Percentiles rank a stretch among this genome's conserved stretches.
These are phyloP conservation scores for Aspergillus sp. DNA, from an alignment of 2,329 filamentous ascomycete species.

Conservation along the genomic window DNA sequence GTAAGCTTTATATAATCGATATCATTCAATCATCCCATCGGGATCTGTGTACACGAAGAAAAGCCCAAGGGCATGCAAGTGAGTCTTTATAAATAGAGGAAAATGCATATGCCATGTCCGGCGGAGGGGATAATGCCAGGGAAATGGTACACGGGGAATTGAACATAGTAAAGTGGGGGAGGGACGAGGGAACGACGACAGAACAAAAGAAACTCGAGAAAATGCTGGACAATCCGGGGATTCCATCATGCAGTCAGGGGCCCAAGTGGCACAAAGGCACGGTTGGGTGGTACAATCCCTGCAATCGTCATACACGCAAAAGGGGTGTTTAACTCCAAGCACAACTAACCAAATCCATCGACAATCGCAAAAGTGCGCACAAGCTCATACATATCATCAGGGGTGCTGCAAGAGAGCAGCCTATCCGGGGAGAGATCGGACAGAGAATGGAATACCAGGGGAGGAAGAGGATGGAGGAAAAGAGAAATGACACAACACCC, in stretches of 20 bases:
- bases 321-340: constrained; percentile 23
- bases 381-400: constrained; percentile 40
- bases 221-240: constrained; percentile 5
- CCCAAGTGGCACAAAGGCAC: constrained; percentile 6
- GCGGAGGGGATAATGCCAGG: not conserved
- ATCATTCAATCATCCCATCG: constrained; percentile 7
- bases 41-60: constrained; percentile 8
- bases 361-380: constrained; percentile 32
- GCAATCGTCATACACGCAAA: constrained; percentile 21
- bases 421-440: constrained; percentile 4
- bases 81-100: constrained; percentile 7
- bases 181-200: not conserved
- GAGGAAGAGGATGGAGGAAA: not conserved
- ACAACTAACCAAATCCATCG: constrained; percentile 24
- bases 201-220: constrained; percentile 3
- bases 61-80: constrained; percentile 5
- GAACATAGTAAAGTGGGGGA: constrained; percentile 5
- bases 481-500: constrained; percentile 1
- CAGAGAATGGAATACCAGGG: not conserved
- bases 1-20: not conserved
- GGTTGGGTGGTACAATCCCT: constrained; percentile 12
- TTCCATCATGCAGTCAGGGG: constrained; percentile 11
- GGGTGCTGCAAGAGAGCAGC: constrained; percentile 20
- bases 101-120: constrained; percentile 4
- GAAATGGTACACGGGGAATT: constrained; percentile 8